Evolutionary conservation across 2,329 filamentous ascomycete species (phyloP).

Genomic region (Aspergillus ochraceoroseus): DNA sequence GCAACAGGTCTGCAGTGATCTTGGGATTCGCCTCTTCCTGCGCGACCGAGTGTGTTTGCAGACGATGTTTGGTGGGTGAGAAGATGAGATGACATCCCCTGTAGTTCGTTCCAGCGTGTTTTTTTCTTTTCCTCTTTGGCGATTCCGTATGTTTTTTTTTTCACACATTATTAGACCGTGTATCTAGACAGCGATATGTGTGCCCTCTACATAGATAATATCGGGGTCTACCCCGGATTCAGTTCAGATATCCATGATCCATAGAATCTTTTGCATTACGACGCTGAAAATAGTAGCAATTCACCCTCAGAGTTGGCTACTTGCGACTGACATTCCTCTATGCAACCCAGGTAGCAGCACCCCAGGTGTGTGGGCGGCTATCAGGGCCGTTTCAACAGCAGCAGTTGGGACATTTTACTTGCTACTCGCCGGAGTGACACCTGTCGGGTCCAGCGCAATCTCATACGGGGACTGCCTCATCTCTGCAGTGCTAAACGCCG

Average conservation of each 20-base stretch:
- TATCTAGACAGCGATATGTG: not conserved
- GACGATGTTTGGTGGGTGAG: conserved; percentile 13
- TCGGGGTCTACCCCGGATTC: conserved; percentile 48
- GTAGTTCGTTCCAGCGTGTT: not conserved
- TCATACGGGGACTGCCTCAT: conserved; percentile 47
- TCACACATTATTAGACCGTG: not conserved
- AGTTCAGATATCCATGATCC: conserved; percentile 45
- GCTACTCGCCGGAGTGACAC: conserved; percentile 37
- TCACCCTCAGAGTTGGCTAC: conserved; percentile 57
- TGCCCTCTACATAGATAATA: conserved; percentile 28
- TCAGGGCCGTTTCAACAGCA: conserved; percentile 54
- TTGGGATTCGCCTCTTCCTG: conserved; percentile 23
- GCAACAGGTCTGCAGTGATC: conserved; percentile 19
- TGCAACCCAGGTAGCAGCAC: conserved; percentile 53
- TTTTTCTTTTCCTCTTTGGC: conserved; percentile 1
- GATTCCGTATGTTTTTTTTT: not conserved
- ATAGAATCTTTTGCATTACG: no score
- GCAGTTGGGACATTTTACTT: conserved; percentile 40
- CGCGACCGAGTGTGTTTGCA: conserved; percentile 25
- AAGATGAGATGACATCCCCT: conserved; percentile 3
- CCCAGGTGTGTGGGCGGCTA: conserved; percentile 43
- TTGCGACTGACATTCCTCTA: conserved; percentile 58
- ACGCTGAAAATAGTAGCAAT: conserved; percentile 55
- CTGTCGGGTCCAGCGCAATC: conserved; percentile 42
- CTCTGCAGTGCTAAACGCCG: conserved; percentile 41